These are phyloP conservation scores for Clarireedia paspali DNA, from an alignment of 2,329 filamentous ascomycete species.

Conservation along the genomic window DNA sequence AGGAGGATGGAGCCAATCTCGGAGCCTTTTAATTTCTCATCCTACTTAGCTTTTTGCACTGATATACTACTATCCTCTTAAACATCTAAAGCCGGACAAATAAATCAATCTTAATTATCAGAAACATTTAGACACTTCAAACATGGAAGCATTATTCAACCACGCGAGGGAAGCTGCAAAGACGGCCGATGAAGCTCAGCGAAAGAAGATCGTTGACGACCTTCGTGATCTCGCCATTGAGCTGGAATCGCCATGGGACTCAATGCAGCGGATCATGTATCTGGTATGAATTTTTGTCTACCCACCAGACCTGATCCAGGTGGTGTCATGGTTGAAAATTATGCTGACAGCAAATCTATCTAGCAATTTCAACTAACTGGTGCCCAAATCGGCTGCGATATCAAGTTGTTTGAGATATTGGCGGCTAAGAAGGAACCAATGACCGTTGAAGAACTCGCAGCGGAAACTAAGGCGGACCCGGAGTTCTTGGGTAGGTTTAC, in stretches of 20 bases:
- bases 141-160: background rate
- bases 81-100: background rate
- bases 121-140: background rate
- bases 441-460: background rate
- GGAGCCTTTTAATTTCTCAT: background rate
- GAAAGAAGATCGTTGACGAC: conserved; percentile 3
- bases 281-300: background rate
- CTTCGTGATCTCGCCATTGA: conserved; percentile 5
- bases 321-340: background rate
- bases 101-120: background rate
- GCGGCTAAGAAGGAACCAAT: background rate
- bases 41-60: background rate
- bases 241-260: conserved; percentile 8
- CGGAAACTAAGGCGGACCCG: background rate
- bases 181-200: background rate
- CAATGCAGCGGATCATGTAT: conserved; percentile 7
- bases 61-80: background rate
- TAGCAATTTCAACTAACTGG: conserved; percentile 7
- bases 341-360: background rate
- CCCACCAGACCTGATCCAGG: background rate
- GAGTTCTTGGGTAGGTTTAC: background rate
- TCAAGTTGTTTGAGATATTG: conserved; percentile 4
- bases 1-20: background rate
- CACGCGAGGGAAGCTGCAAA: background rate
- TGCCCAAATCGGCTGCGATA: background rate